A percentile compares a stretch with the other conserved stretches of the same genome.
These are phyloP conservation scores for Acanthamoeba lenticulata DNA, from an alignment of 208 protist species.

Conservation along the genomic window DNA sequence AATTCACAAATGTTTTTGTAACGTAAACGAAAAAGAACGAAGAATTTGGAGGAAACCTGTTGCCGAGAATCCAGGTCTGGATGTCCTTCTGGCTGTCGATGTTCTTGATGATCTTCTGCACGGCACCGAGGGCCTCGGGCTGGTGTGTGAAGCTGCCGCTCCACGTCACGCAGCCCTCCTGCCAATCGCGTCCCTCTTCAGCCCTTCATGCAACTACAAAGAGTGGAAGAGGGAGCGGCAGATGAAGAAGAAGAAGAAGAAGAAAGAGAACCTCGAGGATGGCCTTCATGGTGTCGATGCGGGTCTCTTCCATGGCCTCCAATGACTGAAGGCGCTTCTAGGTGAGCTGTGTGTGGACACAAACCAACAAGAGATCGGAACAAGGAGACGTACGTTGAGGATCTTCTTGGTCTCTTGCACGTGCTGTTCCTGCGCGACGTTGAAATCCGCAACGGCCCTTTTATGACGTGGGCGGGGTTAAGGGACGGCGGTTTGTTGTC, in stretches of 20 bases:
- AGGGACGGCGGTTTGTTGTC: too few relatives aligned
- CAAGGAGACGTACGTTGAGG: neutral
- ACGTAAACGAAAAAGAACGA: too few relatives aligned
- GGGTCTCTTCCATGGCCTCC: neutral
- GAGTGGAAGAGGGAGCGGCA: too few relatives aligned
- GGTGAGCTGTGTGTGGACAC: too few relatives aligned
- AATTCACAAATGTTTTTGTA: too few relatives aligned
- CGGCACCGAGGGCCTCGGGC: neutral
- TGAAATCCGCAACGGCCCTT: neutral
- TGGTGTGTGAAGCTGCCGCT: slow-evolving; percentile 2
- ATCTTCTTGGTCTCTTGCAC: slow-evolving; percentile 21
- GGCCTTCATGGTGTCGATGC: slow-evolving; percentile 22
- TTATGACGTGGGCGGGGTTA: neutral
- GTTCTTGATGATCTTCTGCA: slow-evolving; percentile 37
- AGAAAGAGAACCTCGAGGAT: neutral
- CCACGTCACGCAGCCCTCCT: slow-evolving; percentile 11
- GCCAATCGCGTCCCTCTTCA: neutral
- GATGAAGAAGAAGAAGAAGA: neutral
- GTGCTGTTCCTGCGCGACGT: neutral
- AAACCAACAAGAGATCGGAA: too few relatives aligned
- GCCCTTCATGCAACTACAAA: too few relatives aligned
- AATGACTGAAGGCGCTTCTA: neutral
- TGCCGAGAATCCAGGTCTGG: slow-evolving; percentile 3
- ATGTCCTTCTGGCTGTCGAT: neutral
- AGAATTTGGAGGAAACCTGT: too few relatives aligned